Conservation (phyloP, 2,329 filamentous ascomycete species). For the Pseudogymnoascus sp. region DNA sequence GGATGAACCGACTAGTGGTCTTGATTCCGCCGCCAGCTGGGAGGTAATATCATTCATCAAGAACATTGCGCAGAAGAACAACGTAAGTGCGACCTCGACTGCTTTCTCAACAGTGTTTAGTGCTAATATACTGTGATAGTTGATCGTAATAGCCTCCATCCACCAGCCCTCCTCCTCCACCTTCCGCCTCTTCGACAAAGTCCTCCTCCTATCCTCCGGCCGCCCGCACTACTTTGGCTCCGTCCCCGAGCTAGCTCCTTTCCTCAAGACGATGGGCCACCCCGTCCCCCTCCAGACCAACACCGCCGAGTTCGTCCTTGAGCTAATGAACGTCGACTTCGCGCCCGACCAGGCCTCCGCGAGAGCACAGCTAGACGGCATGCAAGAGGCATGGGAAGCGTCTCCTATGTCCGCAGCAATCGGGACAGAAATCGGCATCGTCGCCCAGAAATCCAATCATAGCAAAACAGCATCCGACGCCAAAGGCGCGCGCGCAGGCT, state of each 20-base stretch:
- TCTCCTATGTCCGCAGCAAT: conserved; percentile 36
- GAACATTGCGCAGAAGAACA: conserved; percentile 56
- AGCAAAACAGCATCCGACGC: conserved; percentile 13
- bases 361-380: conserved; percentile 40
- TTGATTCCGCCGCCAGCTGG: conserved; percentile 68
- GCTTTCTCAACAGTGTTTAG: conserved; percentile 15
- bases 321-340: conserved; percentile 74
- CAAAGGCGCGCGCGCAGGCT: conserved; percentile 15
- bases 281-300: conserved; percentile 64
- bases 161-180: conserved; percentile 78
- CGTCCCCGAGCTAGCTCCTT: conserved; percentile 46
- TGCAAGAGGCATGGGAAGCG: conserved; percentile 48
- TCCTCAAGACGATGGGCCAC: conserved; percentile 55
- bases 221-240: conserved; percentile 66
- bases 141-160: conserved; percentile 74
- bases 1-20: conserved; percentile 75
- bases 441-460: conserved; percentile 9
- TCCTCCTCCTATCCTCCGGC: conserved; percentile 65
- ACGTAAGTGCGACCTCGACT: conserved; percentile 36
- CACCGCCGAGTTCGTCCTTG: conserved; percentile 71
- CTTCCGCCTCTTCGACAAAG: conserved; percentile 72
- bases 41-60: conserved; percentile 69
- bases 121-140: conserved; percentile 33
- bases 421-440: conserved; percentile 23
- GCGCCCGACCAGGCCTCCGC: conserved; percentile 41